phyloP scores from a whole-genome alignment of 2,329 filamentous ascomycete genomes.

The Stagonosporopsis tanaceti region DNA sequence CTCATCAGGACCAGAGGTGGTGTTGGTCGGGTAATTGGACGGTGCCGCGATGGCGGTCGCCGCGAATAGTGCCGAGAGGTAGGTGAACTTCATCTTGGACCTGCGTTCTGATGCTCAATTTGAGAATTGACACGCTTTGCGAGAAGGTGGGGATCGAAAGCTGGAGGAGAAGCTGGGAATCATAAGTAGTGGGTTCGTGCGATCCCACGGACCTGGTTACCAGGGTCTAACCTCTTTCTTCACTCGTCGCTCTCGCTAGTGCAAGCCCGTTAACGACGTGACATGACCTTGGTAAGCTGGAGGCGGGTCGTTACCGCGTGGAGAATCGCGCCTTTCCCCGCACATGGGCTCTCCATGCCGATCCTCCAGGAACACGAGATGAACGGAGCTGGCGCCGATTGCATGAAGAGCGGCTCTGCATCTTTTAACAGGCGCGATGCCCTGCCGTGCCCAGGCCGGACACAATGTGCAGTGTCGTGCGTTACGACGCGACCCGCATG shows the following conservation, averaged over 20 bases:
- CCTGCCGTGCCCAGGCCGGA: not conserved
- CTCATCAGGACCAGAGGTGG: slow-evolving; percentile 42
- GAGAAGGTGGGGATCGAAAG: slow-evolving; percentile 18
- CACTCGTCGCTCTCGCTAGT: slow-evolving; percentile 16
- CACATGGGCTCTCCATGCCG: slow-evolving; percentile 29
- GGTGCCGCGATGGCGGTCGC: slow-evolving; percentile 40
- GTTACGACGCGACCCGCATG: not conserved
- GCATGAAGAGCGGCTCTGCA: slow-evolving; percentile 6
- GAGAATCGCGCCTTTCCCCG: slow-evolving; percentile 35
- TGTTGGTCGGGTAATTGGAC: slow-evolving; percentile 33
- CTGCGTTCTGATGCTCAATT: slow-evolving; percentile 23
- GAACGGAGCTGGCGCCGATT: slow-evolving; percentile 25
- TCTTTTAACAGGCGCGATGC: slow-evolving; percentile 5
- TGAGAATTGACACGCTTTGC: slow-evolving; percentile 24
- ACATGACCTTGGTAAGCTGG: slow-evolving; percentile 18
- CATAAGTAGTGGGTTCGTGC: slow-evolving; percentile 26
- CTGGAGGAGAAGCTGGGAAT: slow-evolving; percentile 22
- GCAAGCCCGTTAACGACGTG: slow-evolving; percentile 23
- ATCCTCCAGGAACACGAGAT: slow-evolving; percentile 38
- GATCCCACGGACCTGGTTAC: slow-evolving; percentile 29
- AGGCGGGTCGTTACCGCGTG: slow-evolving; percentile 26
- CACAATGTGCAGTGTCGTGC: not conserved
- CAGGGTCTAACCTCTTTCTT: slow-evolving; percentile 25
- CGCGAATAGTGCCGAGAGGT: slow-evolving; percentile 34
- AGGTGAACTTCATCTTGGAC: slow-evolving; percentile 35